Percentiles rank a stretch among this genome's conserved stretches.
Conservation (phyloP, 352 stramenopile genomes). For the Pythium sukuiense region DNA sequence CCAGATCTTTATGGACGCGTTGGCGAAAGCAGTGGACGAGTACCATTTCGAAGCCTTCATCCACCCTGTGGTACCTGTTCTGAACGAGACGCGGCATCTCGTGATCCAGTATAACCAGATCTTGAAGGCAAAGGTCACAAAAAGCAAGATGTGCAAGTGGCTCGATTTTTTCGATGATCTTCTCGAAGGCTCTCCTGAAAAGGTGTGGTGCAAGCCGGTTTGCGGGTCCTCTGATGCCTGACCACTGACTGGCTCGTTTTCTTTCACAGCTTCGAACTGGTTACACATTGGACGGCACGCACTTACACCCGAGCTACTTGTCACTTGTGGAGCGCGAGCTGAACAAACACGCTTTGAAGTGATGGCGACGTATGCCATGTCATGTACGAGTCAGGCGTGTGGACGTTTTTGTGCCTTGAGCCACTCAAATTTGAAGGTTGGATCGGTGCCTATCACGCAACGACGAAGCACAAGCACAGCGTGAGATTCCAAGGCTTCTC, state of each 20-base stretch:
- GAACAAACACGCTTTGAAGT: not conserved
- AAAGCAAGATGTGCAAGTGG: conserved; percentile 70
- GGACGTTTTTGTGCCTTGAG: not conserved
- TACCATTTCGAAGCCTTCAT: conserved; percentile 75
- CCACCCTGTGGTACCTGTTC: conserved; percentile 88
- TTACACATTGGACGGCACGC: conserved; percentile 80
- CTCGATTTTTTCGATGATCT: conserved; percentile 90
- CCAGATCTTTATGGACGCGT: conserved; percentile 73
- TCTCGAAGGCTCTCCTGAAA: conserved; percentile 39
- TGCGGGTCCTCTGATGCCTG: too few species aligned
- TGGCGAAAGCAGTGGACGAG: conserved; percentile 48
- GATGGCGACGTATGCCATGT: too few species aligned
- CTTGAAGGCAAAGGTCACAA: conserved; percentile 43
- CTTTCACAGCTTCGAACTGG: conserved; percentile 43
- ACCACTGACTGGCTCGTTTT: not conserved
- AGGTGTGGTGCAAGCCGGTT: conserved; percentile 34
- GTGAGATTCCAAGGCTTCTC: too few species aligned
- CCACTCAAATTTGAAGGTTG: conserved; percentile 21
- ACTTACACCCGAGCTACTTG: conserved; percentile 81
- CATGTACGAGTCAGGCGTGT: not conserved
- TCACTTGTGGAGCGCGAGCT: conserved; percentile 38
- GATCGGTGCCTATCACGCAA: conserved; percentile 7
- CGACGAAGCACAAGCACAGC: too few species aligned
- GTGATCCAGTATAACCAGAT: conserved; percentile 86
- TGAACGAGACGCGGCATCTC: conserved; percentile 83